phyloP scores from a whole-genome alignment of 306 rosid species.

The Abrus precatorius region DNA sequence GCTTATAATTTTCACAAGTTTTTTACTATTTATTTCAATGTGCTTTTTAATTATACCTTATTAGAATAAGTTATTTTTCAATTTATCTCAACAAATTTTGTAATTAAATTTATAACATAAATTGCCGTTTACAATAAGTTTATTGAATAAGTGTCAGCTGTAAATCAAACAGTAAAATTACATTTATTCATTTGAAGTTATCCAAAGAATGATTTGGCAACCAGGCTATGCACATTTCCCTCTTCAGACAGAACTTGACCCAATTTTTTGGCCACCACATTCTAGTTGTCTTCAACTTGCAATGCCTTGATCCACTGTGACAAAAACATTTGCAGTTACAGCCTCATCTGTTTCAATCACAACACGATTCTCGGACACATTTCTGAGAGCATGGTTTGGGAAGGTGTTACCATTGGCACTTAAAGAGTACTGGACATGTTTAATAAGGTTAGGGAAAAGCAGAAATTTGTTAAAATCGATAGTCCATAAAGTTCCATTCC shows the following conservation, averaged over 20 bases:
- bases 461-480: constrained; percentile 68
- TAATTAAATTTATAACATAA: no score
- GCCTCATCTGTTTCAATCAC: constrained; percentile 65
- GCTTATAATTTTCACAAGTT: no score
- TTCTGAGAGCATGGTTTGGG: constrained; percentile 72
- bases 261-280: background rate
- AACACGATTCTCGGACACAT: constrained; percentile 66
- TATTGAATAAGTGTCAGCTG: no score
- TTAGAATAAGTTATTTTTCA: no score
- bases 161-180: no score
- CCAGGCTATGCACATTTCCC: constrained; percentile 36
- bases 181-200: background rate
- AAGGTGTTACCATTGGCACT: constrained; percentile 47
- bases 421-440: constrained; percentile 72
- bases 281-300: constrained; percentile 43
- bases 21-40: no score
- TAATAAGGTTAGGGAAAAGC: constrained; percentile 74
- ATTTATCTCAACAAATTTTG: no score
- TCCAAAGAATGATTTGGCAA: background rate
- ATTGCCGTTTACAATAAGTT: no score
- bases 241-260: constrained; percentile 6
- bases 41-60: no score
- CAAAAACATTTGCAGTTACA: constrained; percentile 59
- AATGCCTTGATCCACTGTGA: constrained; percentile 69
- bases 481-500: constrained; percentile 74